phyloP scores from a whole-genome alignment of 768 basidiomycete genomes.

The Lactarius vividus region DNA sequence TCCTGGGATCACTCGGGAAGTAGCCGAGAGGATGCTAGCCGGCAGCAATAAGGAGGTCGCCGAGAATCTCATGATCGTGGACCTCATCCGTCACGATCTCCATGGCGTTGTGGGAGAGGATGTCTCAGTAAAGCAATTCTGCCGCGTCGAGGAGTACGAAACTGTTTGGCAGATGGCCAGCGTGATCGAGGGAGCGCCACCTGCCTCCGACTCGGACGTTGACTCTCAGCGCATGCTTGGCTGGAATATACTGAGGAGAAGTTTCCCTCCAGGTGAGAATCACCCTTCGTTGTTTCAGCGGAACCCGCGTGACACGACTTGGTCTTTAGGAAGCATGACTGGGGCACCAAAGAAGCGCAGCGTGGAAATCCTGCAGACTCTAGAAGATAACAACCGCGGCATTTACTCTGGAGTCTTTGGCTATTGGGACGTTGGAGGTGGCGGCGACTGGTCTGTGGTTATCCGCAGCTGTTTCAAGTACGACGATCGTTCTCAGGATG shows the following conservation, averaged over 20 bases:
- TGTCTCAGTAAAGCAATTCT: conserved; percentile 82
- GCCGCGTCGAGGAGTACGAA: conserved; percentile 85
- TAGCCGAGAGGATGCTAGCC: conserved; percentile 59
- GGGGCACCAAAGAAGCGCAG: conserved; percentile 95
- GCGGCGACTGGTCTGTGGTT: conserved; percentile 90
- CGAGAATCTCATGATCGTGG: conserved; percentile 98
- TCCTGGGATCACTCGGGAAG: conserved; percentile 57
- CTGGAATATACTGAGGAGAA: conserved; percentile 73
- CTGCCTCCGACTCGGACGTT: conserved; percentile 29
- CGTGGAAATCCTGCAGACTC: conserved; percentile 79
- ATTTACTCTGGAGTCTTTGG: conserved; percentile 94
- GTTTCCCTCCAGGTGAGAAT: conserved; percentile 79
- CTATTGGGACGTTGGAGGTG: conserved; percentile 86
- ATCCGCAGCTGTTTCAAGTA: conserved; percentile 91
- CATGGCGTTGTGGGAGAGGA: conserved; percentile 79
- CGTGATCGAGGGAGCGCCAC: conserved; percentile 71
- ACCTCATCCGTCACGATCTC: conserved; percentile 91
- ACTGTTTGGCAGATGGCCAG: conserved; percentile 96
- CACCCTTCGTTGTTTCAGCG: background rate
- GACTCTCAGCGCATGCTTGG: conserved; percentile 53
- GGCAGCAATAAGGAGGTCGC: conserved; percentile 87
- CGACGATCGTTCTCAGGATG: conserved; percentile 37
- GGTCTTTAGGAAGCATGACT: conserved; percentile 82
- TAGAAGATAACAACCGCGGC: conserved; percentile 70
- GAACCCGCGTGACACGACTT: background rate